phyloP scores from a whole-genome alignment of 2,329 filamentous ascomycete species.

The Trichoderma semiorbis region DNA sequence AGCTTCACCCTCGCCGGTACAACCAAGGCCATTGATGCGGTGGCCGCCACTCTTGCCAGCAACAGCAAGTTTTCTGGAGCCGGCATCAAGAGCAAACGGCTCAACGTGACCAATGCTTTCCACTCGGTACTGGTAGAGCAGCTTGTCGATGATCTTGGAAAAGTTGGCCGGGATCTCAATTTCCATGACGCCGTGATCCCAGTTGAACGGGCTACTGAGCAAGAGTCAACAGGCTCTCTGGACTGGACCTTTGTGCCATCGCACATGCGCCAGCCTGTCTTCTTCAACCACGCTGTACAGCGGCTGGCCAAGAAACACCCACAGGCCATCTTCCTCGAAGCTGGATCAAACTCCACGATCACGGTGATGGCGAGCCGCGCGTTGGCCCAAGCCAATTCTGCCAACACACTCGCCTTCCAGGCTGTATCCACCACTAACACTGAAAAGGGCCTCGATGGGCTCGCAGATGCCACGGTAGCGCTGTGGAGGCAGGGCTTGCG shows the following conservation, averaged over 20 bases:
- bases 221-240: neutral
- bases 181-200: neutral
- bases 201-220: neutral
- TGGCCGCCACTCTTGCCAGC: neutral
- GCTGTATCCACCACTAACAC: neutral
- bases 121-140: neutral
- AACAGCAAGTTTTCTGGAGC: neutral
- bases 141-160: neutral
- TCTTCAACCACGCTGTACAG: neutral
- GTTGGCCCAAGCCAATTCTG: neutral
- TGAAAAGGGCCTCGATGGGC: neutral
- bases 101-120: neutral
- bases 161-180: neutral
- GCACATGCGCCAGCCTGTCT: neutral
- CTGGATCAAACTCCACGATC: neutral
- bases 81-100: neutral
- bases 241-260: neutral
- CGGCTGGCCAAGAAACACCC: neutral
- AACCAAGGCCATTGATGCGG: neutral
- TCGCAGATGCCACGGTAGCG: neutral
- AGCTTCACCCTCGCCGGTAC: neutral
- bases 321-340: neutral
- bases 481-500: neutral
- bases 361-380: neutral
- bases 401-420: neutral